These are phyloP conservation scores for Triticum dicoccoides DNA, from an alignment of 176 grass and related monocot genomes.

Conservation along the genomic window DNA sequence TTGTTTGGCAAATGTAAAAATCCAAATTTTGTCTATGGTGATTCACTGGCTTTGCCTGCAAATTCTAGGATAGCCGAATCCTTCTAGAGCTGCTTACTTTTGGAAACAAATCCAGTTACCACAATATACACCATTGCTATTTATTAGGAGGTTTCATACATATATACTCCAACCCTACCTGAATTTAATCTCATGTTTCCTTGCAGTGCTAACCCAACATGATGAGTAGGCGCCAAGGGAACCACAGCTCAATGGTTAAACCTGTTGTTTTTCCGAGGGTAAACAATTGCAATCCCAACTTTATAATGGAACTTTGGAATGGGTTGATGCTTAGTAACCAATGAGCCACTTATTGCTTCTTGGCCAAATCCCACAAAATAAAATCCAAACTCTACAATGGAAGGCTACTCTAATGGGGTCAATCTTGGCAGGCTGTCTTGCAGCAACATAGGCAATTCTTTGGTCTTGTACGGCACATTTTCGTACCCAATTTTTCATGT, in stretches of 20 bases:
- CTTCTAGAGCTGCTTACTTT: neutral
- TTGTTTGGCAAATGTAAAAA: slow-evolving; percentile 41
- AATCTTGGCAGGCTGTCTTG: neutral
- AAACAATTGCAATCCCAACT: neutral
- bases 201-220: slow-evolving; percentile 52
- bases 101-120: neutral
- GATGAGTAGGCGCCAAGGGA: slow-evolving; percentile 27
- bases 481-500: neutral
- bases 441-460: slow-evolving; percentile 35
- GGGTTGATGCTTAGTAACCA: slow-evolving; percentile 2
- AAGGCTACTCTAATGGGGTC: neutral
- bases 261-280: neutral
- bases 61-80: slow-evolving; percentile 12
- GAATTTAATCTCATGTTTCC: neutral
- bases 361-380: neutral
- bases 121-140: neutral
- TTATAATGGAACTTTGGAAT: neutral
- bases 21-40: slow-evolving; percentile 45
- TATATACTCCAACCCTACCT: neutral
- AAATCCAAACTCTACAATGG: neutral
- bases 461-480: neutral
- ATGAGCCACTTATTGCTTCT: neutral
- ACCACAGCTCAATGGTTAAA: slow-evolving; percentile 3
- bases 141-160: neutral
- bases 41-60: slow-evolving; percentile 32